Base-by-base conservation (phyloP, 2,329 filamentous ascomycete genomes). In the Alternaria arborescens region DNA sequence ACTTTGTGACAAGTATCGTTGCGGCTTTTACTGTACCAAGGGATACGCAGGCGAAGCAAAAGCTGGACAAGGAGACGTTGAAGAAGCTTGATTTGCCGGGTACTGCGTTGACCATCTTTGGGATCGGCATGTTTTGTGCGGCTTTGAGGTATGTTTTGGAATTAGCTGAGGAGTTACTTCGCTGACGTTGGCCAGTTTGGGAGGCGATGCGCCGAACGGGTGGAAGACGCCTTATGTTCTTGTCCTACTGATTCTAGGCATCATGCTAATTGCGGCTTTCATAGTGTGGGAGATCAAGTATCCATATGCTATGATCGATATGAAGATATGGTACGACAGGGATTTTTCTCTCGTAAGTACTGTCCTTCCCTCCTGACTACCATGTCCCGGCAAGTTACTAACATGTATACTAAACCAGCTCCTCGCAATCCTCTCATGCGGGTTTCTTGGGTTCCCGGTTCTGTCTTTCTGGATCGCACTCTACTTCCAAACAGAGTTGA, bases 211-310 rank as follows among this genome's bases (percentile, higher is more conserved):
- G 1, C 79, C 84, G 1, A 74, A 88, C 52, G 88, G 89, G 2
- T 91, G 89, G 89, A 81, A 79, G 36, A 85, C 86, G 0, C 79
- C 83, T 3, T 88, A 89, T 66, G 86, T 91, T 3, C 84, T 91
- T 12, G 85, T 84, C 0, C 78, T 91, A 43, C 80, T 91, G 18
- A 79, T 89, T 20, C 73, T 90, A 8, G 89, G 89, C 2, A 67
- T 88, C 2, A 55, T 84, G 0, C 71, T 89, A 2, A 83, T 91
- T 1, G 71, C 81, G 12, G 76, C 76, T 0, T 91, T 91, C 65
- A 76, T 88, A 2, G 81, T 85, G 59, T 91, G 89, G 89, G 87
- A 91, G 73, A 83, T 81, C 3, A 79, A 84, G 43, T 82, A 78
- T 56, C 70, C 76, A 0, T 78, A 80, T 59, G 80, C 82, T 0